Percentiles rank a stretch among this genome's conserved stretches.
phyloP scores from a whole-genome alignment of 371 early-diverging fungal genomes.

The Entomophthora muscae region DNA sequence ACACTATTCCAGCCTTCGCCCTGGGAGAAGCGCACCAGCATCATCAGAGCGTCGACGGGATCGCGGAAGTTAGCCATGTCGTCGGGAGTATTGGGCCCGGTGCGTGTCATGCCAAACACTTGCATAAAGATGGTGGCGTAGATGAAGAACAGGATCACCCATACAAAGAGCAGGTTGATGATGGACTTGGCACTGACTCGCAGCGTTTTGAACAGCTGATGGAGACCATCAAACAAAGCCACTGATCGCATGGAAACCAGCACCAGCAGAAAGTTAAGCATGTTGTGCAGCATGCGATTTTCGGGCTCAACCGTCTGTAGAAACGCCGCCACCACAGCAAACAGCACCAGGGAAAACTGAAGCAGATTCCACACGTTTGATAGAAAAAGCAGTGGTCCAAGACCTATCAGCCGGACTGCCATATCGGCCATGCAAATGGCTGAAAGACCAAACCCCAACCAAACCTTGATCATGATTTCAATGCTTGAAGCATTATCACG shows the following conservation, averaged over 20 bases:
- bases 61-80: constrained; percentile 32
- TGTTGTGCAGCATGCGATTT: not conserved
- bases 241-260: not conserved
- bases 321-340: not conserved
- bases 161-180: constrained; percentile 23
- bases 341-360: not conserved
- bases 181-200: not conserved
- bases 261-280: not conserved
- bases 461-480: not conserved
- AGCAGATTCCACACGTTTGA: not conserved
- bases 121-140: constrained; percentile 54
- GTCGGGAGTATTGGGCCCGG: constrained; percentile 28
- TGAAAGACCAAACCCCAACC: not conserved
- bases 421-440: not conserved
- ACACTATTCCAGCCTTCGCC: constrained; percentile 58
- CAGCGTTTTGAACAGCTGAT: constrained; percentile 4
- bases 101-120: constrained; percentile 45
- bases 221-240: not conserved
- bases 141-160: constrained; percentile 42
- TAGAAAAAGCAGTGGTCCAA: not conserved
- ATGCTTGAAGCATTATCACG: not conserved
- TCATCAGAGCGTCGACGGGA: constrained; percentile 32
- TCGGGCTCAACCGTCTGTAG: not conserved
- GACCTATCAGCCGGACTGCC: not conserved
- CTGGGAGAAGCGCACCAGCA: constrained; percentile 41